A percentile compares a stretch with the other conserved stretches of the same genome.
These are phyloP conservation scores for Globisporangium iwayamae DNA, from an alignment of 352 stramenopile species.

Conservation along the genomic window DNA sequence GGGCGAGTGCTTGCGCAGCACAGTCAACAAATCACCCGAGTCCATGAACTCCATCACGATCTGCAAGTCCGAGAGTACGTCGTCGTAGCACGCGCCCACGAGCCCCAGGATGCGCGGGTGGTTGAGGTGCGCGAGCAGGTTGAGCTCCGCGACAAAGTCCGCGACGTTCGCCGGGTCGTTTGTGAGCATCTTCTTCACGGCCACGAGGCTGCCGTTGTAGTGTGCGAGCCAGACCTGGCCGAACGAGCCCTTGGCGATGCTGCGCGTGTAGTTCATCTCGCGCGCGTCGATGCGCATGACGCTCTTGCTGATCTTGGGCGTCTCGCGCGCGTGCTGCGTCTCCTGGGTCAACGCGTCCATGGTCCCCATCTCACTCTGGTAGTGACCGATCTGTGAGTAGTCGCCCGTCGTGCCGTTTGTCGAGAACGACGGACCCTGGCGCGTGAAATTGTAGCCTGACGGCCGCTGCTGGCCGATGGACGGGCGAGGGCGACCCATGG, in stretches of 20 bases:
- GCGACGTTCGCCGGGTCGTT: constrained; percentile 50
- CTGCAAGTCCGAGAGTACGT: constrained; percentile 61
- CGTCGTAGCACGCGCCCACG: constrained; percentile 70
- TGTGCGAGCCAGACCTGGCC: constrained; percentile 80
- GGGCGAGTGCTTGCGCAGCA: constrained; percentile 43
- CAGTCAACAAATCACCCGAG: constrained; percentile 57
- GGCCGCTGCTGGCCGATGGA: neutral
- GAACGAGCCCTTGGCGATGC: constrained; percentile 77
- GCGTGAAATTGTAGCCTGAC: constrained; percentile 15
- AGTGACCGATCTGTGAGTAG: constrained; percentile 28
- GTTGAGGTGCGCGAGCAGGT: constrained; percentile 67
- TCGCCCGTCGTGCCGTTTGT: constrained; percentile 15
- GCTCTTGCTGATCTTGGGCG: constrained; percentile 32
- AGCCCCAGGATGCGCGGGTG: constrained; percentile 76
- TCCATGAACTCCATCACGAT: constrained; percentile 86
- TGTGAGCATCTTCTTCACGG: constrained; percentile 78
- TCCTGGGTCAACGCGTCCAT: constrained; percentile 2
- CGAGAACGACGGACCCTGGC: constrained; percentile 16
- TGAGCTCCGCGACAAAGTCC: constrained; percentile 79
- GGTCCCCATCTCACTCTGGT: constrained; percentile 23
- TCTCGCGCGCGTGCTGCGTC: constrained; percentile 19
- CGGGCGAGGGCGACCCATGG: too few species aligned
- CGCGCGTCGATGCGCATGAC: constrained; percentile 54
- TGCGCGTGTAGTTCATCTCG: constrained; percentile 77
- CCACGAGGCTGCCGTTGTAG: constrained; percentile 59